These are phyloP conservation scores for Leishmania tarentolae DNA, from an alignment of 208 protist genomes.

Conservation along the genomic window DNA sequence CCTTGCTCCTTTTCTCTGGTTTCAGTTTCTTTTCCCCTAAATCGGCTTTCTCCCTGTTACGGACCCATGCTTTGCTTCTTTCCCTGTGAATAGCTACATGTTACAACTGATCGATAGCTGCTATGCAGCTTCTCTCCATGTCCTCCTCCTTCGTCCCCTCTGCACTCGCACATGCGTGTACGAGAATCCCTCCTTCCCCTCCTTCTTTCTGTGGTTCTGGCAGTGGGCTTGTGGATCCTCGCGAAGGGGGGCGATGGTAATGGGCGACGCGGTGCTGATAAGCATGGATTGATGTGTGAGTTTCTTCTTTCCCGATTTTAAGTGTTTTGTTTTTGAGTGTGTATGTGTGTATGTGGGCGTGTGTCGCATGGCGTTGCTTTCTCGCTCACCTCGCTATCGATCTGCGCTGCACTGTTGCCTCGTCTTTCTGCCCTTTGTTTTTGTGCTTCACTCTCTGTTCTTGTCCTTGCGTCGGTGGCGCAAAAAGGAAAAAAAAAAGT, in stretches of 20 bases:
- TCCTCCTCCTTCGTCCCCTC: neutral
- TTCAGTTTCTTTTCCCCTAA: neutral
- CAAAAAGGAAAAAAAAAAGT: neutral
- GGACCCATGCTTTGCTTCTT: neutral
- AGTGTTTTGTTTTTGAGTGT: neutral
- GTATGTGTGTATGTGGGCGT: neutral
- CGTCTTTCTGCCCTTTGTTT: neutral
- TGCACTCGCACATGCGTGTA: neutral
- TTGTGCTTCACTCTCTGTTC: too few species aligned
- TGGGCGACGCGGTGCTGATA: neutral
- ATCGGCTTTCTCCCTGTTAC: neutral
- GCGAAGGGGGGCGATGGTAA: neutral
- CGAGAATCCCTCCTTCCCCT: neutral
- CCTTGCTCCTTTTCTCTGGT: neutral
- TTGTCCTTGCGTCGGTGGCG: neutral
- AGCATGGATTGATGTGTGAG: neutral
- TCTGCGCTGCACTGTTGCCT: neutral
- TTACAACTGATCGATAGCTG: neutral
- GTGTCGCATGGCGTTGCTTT: neutral
- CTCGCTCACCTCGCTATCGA: neutral
- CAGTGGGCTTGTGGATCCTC: neutral
- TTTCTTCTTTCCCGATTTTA: neutral
- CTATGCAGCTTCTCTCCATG: neutral
- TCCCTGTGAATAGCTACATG: neutral
- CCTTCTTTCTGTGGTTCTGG: neutral